Percentiles rank a stretch among this genome's conserved stretches.
Evolutionary conservation across 2,329 filamentous ascomycete genomes (phyloP).

Genomic region (Scedosporium apiospermum): DNA sequence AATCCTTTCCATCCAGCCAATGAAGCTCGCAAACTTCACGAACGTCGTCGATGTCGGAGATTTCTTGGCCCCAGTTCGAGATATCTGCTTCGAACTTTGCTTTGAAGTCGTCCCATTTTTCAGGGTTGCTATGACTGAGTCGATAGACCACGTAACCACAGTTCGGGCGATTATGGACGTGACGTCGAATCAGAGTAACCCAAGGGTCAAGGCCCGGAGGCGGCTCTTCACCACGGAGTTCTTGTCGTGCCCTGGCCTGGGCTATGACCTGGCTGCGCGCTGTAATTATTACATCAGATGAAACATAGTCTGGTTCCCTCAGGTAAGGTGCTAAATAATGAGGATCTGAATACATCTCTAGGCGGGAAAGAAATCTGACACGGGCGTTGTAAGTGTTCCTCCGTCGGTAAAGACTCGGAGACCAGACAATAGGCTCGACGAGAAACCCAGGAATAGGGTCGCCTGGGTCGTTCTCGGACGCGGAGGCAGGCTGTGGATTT

Average conservation of each 20-base stretch:
- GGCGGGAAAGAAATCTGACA: neutral
- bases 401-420: neutral
- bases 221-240: neutral
- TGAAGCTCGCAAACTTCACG: conserved; percentile 2
- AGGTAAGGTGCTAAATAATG: neutral
- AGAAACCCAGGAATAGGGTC: neutral
- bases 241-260: neutral
- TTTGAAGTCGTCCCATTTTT: conserved; percentile 17
- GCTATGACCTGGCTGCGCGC: neutral
- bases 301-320: neutral
- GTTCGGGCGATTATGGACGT: neutral
- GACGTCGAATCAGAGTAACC: neutral
- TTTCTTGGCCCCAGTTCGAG: conserved; percentile 15
- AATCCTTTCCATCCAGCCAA: neutral
- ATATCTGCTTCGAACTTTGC: conserved; percentile 16
- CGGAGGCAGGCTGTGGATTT: neutral
- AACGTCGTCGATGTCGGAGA: neutral
- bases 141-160: conserved; percentile 18
- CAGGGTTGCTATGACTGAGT: conserved; percentile 10
- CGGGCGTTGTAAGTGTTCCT: neutral
- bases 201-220: neutral
- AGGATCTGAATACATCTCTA: neutral
- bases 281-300: neutral
- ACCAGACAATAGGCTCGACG: neutral
- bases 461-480: neutral